Percentiles rank a stretch among this genome's conserved stretches.
These are phyloP conservation scores for Debaryomyces maramus DNA, from an alignment of 805 yeast species.

Conservation along the genomic window DNA sequence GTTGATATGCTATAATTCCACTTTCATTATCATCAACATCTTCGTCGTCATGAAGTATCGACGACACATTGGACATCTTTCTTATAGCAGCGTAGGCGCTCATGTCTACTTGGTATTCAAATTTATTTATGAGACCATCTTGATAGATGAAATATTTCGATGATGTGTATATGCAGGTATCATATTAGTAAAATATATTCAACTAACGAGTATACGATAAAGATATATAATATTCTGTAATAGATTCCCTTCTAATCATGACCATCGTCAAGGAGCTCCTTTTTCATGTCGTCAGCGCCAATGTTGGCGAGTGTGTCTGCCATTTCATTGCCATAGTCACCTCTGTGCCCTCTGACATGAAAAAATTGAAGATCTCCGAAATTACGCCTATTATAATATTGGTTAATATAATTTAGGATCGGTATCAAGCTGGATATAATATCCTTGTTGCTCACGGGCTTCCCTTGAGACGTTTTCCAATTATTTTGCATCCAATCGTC, in stretches of 20 bases:
- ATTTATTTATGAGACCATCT: background rate
- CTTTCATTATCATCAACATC: slow-evolving; percentile 16
- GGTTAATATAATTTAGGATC: slow-evolving; percentile 10
- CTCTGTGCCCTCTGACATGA: slow-evolving; percentile 76
- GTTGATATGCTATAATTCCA: slow-evolving; percentile 19
- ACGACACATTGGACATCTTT: slow-evolving; percentile 13
- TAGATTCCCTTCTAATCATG: too few species aligned
- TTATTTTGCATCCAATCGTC: slow-evolving; percentile 55
- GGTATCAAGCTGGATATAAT: slow-evolving; percentile 31
- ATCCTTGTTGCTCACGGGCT: slow-evolving; percentile 52
- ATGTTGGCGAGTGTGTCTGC: slow-evolving; percentile 74
- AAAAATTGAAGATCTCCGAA: slow-evolving; percentile 25
- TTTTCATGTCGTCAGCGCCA: slow-evolving; percentile 49
- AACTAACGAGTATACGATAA: background rate
- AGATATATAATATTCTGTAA: background rate
- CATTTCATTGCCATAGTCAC: slow-evolving; percentile 65
- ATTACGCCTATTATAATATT: background rate
- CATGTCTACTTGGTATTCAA: slow-evolving; percentile 14
- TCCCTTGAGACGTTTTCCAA: slow-evolving; percentile 49
- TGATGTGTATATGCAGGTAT: slow-evolving; percentile 3
- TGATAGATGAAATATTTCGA: background rate
- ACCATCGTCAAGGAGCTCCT: background rate
- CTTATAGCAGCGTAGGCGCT: slow-evolving; percentile 36
- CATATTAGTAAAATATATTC: background rate
- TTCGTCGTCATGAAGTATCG: slow-evolving; percentile 13